These are phyloP conservation scores for Coniferiporia weirii DNA, from an alignment of 1,284 basidiomycete genomes.

Conservation along the genomic window DNA sequence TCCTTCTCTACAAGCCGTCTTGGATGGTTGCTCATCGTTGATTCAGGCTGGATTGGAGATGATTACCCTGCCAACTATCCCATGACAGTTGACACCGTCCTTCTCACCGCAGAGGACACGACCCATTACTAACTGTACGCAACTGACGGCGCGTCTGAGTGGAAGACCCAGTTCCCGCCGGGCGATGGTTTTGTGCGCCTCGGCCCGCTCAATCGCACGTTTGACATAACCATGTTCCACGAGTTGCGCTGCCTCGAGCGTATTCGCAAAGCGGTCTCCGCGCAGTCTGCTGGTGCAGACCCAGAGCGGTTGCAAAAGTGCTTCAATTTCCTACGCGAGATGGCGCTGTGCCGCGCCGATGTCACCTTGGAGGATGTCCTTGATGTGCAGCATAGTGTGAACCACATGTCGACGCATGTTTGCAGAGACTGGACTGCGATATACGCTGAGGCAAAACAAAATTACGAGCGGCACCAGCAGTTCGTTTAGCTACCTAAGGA, in stretches of 20 bases:
- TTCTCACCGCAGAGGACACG: neutral
- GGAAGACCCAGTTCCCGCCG: neutral
- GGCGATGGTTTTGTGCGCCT: neutral
- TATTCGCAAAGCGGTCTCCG: neutral
- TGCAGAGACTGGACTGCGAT: constrained; percentile 5
- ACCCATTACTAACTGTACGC: neutral
- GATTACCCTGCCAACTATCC: neutral
- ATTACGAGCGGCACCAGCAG: neutral
- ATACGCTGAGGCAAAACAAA: neutral
- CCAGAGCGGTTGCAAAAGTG: neutral
- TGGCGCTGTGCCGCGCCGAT: neutral
- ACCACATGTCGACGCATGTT: neutral
- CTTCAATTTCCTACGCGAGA: constrained; percentile 4
- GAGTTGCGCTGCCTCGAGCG: constrained; percentile 2
- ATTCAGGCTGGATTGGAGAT: neutral
- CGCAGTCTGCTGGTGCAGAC: neutral
- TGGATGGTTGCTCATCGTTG: neutral
- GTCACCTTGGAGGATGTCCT: constrained; percentile 2
- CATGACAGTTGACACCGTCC: neutral
- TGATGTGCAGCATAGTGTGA: constrained; percentile 3
- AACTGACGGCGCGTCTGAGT: neutral
- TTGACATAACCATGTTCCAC: constrained; percentile 7
- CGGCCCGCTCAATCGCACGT: constrained; percentile 4
- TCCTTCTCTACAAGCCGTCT: neutral
- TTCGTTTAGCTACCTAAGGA: too few species aligned